These are phyloP conservation scores for Terfezia boudieri DNA, from an alignment of 495 filamentous ascomycete genomes.

Conservation along the genomic window DNA sequence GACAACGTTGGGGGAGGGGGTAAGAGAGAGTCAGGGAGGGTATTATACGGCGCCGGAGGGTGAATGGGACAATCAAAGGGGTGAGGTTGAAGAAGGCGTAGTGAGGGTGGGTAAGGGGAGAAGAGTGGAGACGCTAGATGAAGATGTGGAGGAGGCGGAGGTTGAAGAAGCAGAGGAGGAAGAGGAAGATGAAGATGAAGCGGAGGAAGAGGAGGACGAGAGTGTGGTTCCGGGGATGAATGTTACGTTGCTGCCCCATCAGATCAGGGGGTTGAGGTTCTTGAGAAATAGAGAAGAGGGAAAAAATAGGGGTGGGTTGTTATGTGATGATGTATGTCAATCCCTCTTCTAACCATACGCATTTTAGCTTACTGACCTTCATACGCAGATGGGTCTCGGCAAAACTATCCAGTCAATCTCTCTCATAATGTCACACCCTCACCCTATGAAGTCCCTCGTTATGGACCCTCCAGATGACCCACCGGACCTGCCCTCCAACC, in stretches of 20 bases:
- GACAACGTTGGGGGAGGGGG: slow-evolving; percentile 1
- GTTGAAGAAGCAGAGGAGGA: slow-evolving; percentile 16
- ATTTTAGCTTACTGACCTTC: background rate
- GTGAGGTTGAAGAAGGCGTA: background rate
- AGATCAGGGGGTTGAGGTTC: slow-evolving; percentile 79
- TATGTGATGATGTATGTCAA: slow-evolving; percentile 45
- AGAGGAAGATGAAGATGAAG: slow-evolving; percentile 22
- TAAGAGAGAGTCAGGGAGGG: background rate
- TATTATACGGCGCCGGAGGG: background rate
- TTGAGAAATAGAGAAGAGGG: slow-evolving; percentile 79
- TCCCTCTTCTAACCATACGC: background rate
- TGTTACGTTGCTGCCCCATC: slow-evolving; percentile 73
- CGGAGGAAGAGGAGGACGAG: slow-evolving; percentile 47
- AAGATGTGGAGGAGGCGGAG: background rate
- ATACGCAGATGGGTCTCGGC: slow-evolving; percentile 44
- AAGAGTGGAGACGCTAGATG: background rate
- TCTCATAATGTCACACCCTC: slow-evolving; percentile 61
- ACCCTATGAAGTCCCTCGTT: slow-evolving; percentile 31
- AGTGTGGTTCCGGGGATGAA: slow-evolving; percentile 60
- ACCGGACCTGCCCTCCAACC: slow-evolving; percentile 34
- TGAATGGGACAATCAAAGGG: background rate
- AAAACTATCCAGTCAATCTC: slow-evolving; percentile 69
- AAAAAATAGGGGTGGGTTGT: slow-evolving; percentile 56
- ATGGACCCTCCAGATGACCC: slow-evolving; percentile 26
- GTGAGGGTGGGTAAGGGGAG: background rate